phyloP scores from a whole-genome alignment of 768 basidiomycete species.

The Hemileccinum impolitum region DNA sequence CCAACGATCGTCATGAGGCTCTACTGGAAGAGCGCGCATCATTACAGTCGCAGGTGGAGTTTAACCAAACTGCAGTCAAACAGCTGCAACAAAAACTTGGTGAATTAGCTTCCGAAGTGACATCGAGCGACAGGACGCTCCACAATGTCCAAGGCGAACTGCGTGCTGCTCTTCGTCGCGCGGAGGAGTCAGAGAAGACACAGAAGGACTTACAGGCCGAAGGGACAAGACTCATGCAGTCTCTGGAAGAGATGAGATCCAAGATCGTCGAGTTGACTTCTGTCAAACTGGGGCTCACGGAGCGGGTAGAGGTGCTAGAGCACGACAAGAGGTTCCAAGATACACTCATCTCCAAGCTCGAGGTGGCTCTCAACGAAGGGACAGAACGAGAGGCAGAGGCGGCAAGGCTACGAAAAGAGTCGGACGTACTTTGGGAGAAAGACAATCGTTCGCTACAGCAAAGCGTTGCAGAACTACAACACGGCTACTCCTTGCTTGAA shows the following conservation, averaged over 20 bases:
- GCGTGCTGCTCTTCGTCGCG: conserved; percentile 58
- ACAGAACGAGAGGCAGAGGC: conserved; percentile 48
- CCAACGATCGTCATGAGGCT: conserved; percentile 44
- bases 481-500: conserved; percentile 59
- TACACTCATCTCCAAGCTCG: conserved; percentile 56
- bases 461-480: conserved; percentile 56
- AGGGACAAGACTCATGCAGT: conserved; percentile 72
- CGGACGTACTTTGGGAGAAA: conserved; percentile 47
- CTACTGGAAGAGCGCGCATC: conserved; percentile 49
- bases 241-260: conserved; percentile 82
- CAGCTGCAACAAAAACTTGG: conserved; percentile 60
- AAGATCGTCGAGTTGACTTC: conserved; percentile 82
- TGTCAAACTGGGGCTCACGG: conserved; percentile 63
- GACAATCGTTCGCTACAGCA: conserved; percentile 48
- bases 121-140: conserved; percentile 51
- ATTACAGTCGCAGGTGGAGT: conserved; percentile 46
- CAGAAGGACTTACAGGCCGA: conserved; percentile 75
- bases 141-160: conserved; percentile 66
- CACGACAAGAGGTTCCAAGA: conserved; percentile 55
- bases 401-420: conserved; percentile 43
- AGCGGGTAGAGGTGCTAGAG: conserved; percentile 58
- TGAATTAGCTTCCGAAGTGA: conserved; percentile 52
- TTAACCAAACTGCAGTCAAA: conserved; percentile 43
- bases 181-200: conserved; percentile 68
- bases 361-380: conserved; percentile 53